These are phyloP conservation scores for Cercospora janseana DNA, from an alignment of 2,329 filamentous ascomycete genomes.

Conservation along the genomic window DNA sequence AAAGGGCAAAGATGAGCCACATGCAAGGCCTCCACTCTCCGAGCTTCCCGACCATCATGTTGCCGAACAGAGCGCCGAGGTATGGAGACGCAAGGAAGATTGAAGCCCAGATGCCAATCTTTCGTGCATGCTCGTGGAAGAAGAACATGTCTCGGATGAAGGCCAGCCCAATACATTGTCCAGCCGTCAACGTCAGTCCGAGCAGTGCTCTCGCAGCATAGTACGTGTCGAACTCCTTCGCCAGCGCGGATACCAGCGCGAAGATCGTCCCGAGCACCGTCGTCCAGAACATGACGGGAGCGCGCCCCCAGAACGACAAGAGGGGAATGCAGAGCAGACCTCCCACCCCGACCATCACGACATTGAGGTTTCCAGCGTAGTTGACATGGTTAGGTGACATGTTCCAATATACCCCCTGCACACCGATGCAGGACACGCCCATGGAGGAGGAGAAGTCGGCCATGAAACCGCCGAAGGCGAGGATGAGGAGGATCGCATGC, in stretches of 20 bases:
- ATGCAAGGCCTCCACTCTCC: constrained; percentile 3
- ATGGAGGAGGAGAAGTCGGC: constrained; percentile 4
- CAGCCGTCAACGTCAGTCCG: constrained; percentile 1
- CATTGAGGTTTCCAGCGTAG: not conserved
- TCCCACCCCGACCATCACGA: constrained; percentile 2
- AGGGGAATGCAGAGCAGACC: constrained; percentile 8
- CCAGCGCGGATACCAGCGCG: not conserved
- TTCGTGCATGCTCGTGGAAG: constrained; percentile 25
- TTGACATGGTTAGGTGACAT: not conserved
- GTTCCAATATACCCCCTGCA: not conserved
- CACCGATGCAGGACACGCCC: not conserved
- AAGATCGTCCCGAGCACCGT: constrained; percentile 3
- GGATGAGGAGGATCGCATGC: constrained; percentile 1
- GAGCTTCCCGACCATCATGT: not conserved
- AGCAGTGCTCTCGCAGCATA: not conserved
- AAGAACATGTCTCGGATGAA: constrained; percentile 28
- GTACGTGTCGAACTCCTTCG: not conserved
- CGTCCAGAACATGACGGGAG: constrained; percentile 9
- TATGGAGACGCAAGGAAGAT: constrained; percentile 15
- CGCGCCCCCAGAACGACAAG: not conserved
- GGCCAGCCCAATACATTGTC: constrained; percentile 8
- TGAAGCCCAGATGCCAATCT: constrained; percentile 23
- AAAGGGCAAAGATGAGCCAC: not conserved
- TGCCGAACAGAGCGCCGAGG: not conserved
- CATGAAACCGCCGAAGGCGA: not conserved